Evolutionary conservation across 805 yeast species (phyloP), one percentile per base, ranked within the genome.

Genomic region (Spathaspora passalidarum): DNA sequence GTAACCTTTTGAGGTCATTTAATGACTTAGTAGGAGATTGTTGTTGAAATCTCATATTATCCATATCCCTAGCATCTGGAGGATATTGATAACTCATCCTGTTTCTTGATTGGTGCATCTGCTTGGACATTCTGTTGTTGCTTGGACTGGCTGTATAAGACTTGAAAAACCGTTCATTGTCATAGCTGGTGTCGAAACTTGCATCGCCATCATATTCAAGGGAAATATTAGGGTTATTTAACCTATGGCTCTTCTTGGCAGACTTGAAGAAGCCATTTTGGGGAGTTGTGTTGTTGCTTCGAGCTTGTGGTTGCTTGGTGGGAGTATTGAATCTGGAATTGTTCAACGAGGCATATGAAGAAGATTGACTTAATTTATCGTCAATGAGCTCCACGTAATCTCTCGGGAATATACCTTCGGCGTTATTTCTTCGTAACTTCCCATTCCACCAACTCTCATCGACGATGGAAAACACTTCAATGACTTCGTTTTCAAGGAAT

Each of bases 371-470:
- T 11, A 56, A 29, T 19, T 34, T 39, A n/a, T 54, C 58, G 54
- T 75, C 77, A 41, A 83, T 55, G 16, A 81, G 58, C 48, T 80
- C 82, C 5, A 90, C 97, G 60, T 84, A 91, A 56, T 91, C 92
- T 34, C 84, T 76, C 1, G 99, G 98, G 58, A 94, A 94, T 40
- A 81, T 73, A 0, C 99, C 99, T 32, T 81, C 80, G 54, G 88
- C 80, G 50, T 82, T 87, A 65, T 88, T 90, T 59, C 98, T 75
- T 52, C 82, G 69, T 46, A 92, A 75, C 49, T 76, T 73, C 1
- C 99, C 99, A 56, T 81, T 87, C 86, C 92, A 90, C 95, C 96
- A 89, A 56, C 83, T 83, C 16, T 96, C 96, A 59, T 94, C 96
- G 3, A 92, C 88, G 9, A 81, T 69, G 48, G 81, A 75, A 43